These are phyloP conservation scores for Colletotrichum sp. DNA, from an alignment of 2,329 filamentous ascomycete genomes.

Conservation along the genomic window DNA sequence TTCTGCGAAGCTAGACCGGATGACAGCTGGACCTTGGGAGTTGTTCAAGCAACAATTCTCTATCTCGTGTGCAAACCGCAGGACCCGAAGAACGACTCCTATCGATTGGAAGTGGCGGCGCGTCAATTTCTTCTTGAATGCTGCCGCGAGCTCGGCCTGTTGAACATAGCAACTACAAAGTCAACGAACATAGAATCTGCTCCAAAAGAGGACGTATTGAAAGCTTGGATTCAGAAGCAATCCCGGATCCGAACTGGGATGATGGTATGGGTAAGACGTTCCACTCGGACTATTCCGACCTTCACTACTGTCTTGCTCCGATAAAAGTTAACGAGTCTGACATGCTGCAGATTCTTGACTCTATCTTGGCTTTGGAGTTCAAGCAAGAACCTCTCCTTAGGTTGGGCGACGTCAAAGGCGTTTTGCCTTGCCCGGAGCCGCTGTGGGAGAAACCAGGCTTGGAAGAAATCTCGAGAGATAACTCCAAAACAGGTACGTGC, in stretches of 20 bases:
- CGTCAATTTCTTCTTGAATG: background rate
- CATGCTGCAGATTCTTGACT: slow-evolving; percentile 12
- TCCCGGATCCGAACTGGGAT: background rate
- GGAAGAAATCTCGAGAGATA: background rate
- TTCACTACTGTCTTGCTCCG: background rate
- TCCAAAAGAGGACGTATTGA: background rate
- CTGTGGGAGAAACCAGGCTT: slow-evolving; percentile 8
- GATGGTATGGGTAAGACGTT: background rate
- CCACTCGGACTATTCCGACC: background rate
- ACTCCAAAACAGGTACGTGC: background rate
- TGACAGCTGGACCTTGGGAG: background rate
- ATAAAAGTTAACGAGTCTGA: background rate
- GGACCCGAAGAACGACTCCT: background rate
- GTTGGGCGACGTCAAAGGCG: slow-evolving; percentile 9
- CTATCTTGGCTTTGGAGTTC: slow-evolving; percentile 8
- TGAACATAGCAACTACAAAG: background rate
- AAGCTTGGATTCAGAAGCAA: background rate
- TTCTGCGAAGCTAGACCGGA: background rate
- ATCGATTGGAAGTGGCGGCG: background rate
- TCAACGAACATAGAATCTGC: background rate
- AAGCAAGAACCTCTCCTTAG: background rate
- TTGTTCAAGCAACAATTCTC: background rate
- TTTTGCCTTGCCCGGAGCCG: slow-evolving; percentile 9
- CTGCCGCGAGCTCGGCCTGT: background rate
- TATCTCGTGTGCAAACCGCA: background rate